Evolutionary conservation across 768 basidiomycete genomes (phyloP).

Genomic region (Russula sp.): DNA sequence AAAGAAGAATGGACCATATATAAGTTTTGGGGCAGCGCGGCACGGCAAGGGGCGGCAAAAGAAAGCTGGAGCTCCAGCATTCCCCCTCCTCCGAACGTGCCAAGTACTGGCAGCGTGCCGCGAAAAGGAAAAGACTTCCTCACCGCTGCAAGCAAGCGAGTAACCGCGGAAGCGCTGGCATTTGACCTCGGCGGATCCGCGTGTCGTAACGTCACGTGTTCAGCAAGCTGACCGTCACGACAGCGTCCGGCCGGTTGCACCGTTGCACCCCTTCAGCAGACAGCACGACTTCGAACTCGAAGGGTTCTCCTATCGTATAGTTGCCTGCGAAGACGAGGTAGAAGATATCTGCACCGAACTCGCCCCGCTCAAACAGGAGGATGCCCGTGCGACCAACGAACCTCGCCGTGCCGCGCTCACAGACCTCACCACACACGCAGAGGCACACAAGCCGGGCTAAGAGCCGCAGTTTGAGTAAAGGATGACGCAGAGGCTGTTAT

Average conservation of each 20-base stretch:
- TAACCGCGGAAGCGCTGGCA: too few relatives aligned
- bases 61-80: too few relatives aligned
- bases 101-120: too few relatives aligned
- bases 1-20: too few relatives aligned
- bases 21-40: too few relatives aligned
- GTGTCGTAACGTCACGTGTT: conserved; percentile 38
- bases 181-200: too few relatives aligned
- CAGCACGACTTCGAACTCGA: conserved; percentile 56
- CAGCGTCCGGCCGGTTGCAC: too few relatives aligned
- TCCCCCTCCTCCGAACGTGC: too few relatives aligned
- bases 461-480: conserved; percentile 44
- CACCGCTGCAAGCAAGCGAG: too few relatives aligned
- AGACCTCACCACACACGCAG: conserved; percentile 48
- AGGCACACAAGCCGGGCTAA: conserved; percentile 46
- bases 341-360: conserved; percentile 56
- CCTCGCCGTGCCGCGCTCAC: conserved; percentile 47
- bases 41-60: too few relatives aligned
- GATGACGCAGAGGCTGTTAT: conserved; percentile 49
- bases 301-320: conserved; percentile 45
- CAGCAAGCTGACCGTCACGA: too few relatives aligned
- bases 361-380: conserved; percentile 53
- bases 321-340: conserved; percentile 49
- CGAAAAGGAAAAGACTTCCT: too few relatives aligned
- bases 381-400: conserved; percentile 49
- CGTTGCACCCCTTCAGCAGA: conserved; percentile 51